A percentile compares a stretch with the other conserved stretches of the same genome.
phyloP scores from a whole-genome alignment of 257 asterid species.

The Plantago major region DNA sequence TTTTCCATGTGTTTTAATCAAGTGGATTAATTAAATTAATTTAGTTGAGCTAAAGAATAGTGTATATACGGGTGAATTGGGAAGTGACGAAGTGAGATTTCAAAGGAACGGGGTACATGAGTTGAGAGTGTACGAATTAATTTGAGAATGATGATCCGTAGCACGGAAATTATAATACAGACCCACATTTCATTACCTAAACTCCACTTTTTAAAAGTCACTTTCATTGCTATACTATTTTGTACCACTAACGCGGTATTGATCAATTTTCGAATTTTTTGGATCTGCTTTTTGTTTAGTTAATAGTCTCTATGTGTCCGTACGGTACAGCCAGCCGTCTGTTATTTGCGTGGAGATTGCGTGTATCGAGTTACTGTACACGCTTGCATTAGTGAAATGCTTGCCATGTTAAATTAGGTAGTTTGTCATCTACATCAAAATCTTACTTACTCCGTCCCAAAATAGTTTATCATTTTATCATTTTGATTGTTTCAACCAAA shows the following conservation, averaged over 20 bases:
- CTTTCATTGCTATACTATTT: neutral
- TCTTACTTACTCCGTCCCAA: no score
- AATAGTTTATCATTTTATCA: no score
- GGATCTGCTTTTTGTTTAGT: neutral
- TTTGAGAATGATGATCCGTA: neutral
- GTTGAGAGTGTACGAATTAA: neutral
- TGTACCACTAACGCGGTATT: neutral
- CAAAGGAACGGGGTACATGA: neutral
- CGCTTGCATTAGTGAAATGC: no score
- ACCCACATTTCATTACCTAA: neutral
- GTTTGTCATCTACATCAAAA: no score
- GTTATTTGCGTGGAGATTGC: no score
- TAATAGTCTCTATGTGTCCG: no score
- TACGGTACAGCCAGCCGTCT: no score
- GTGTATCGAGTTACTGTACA: no score
- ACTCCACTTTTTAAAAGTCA: neutral
- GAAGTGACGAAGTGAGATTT: conserved; percentile 1
- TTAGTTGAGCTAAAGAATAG: neutral
- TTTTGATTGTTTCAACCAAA: no score
- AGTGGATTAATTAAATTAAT: neutral
- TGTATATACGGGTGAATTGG: neutral
- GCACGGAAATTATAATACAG: neutral
- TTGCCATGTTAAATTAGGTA: no score
- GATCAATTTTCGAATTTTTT: neutral
- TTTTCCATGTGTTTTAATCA: no score